Evolutionary conservation across 2,329 filamentous ascomycete genomes (phyloP), one percentile per base, ranked within the genome.

Genomic region (Cordyceps fumosorosea): DNA sequence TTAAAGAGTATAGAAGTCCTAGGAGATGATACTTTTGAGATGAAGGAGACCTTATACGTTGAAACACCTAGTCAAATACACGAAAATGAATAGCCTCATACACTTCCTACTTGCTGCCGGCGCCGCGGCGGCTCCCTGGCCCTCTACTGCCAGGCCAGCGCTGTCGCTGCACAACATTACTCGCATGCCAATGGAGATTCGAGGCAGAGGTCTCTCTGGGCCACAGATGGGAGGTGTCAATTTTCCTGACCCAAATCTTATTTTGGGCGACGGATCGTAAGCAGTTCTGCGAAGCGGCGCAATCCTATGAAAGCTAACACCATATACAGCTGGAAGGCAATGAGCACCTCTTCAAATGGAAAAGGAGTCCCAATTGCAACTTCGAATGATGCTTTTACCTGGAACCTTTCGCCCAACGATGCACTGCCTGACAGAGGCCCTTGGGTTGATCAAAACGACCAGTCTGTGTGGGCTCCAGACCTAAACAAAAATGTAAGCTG

Each of bases 191-290:
- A 29, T 56, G 10, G 34, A 42, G 20, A 26, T 37, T 5, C 34
- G 44, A 10, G 12, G 34, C 12, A 54, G 57, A 53, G 7, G 4
- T n/a, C 56, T 61, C 12, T 63, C 57, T 34, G 62, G 52, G 5
- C 62, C 62, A 4, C 56, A 63, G 8, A 50, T 42, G 34, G 29
- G 26, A 10, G 29, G 57, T 5, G n/a, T 37, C 20, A 56, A 63
- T 24, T 61, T 63, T 52, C 62, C 57, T 24, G 62, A 61, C 11
- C 62, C 62, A 12, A 55, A 40, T 16, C 18, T 61, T 26, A 61
- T 63, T 18, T 61, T 37, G 51, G 56, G 62, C 22, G 62, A 63
- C 29, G 62, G 62, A 16, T 63, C 62, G 62, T 60, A 45, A 51
- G 62, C 52, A 22, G 24, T 26, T 37, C 14, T 44, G 8, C 18